Conservation (phyloP, 2,329 filamentous ascomycete genomes). For the Aspergillus texensis region DNA sequence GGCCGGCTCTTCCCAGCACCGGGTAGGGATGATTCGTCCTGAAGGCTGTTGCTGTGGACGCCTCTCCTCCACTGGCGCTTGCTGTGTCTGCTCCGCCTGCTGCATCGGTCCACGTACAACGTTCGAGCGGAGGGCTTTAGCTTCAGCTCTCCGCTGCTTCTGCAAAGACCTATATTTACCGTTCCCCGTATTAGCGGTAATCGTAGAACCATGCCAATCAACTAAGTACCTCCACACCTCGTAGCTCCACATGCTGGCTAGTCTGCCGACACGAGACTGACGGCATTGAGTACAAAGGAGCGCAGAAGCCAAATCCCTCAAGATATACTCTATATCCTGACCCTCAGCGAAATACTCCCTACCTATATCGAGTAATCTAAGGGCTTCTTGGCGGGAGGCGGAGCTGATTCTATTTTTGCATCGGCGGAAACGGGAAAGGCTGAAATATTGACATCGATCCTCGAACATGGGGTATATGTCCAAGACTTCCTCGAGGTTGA, state of each 20-base stretch:
- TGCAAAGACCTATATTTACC: neutral
- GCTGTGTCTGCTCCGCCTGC: neutral
- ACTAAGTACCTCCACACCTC: neutral
- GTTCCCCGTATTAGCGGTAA: neutral
- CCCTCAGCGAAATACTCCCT: neutral
- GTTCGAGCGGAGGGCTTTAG: neutral
- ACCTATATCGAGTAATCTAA: neutral
- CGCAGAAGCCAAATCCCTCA: neutral
- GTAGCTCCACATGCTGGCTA: neutral
- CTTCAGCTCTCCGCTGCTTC: neutral
- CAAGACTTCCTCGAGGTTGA: neutral
- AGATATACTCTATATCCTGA: neutral
- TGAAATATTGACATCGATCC: neutral
- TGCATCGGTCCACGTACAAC: neutral
- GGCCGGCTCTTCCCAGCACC: neutral
- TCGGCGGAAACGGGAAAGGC: neutral
- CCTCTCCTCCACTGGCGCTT: neutral
- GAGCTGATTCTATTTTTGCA: slow-evolving; percentile 2
- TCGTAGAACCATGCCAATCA: neutral
- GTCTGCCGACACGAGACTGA: neutral
- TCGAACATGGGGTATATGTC: neutral
- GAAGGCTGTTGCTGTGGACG: neutral
- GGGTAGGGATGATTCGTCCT: neutral
- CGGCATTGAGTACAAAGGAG: neutral
- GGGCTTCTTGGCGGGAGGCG: neutral